Conservation (phyloP, 2,329 filamentous ascomycete genomes). For the Elsinoe batatas region DNA sequence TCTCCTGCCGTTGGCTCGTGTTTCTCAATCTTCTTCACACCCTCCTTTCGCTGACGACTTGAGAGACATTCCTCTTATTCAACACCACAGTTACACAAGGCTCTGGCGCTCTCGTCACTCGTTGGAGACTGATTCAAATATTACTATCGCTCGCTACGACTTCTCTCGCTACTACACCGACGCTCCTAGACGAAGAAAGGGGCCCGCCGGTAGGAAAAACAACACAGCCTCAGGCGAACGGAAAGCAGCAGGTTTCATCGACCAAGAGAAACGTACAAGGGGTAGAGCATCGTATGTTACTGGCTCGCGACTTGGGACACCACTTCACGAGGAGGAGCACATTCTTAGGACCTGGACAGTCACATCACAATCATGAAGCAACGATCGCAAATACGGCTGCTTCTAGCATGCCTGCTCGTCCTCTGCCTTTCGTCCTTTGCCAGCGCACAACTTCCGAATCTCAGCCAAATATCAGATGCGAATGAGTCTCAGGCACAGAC, state of each 20-base stretch:
- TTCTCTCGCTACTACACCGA: neutral
- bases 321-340: neutral
- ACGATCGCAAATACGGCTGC: slow-evolving; percentile 8
- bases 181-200: neutral
- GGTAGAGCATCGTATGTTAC: neutral
- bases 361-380: slow-evolving; percentile 3
- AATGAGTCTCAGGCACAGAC: slow-evolving; percentile 8
- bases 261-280: neutral
- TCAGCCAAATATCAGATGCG: slow-evolving; percentile 6
- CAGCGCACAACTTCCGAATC: slow-evolving; percentile 9
- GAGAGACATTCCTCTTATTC: neutral
- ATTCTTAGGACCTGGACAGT: neutral
- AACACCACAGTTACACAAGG: neutral
- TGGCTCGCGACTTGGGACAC: neutral
- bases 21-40: slow-evolving; percentile 8
- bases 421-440: slow-evolving; percentile 3
- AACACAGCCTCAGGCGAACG: slow-evolving; percentile 7
- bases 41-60: neutral
- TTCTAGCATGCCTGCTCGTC: slow-evolving; percentile 6
- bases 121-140: neutral
- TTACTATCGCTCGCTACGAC: slow-evolving; percentile 3
- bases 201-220: neutral
- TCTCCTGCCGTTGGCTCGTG: neutral
- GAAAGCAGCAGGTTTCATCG: neutral
- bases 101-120: neutral